These are phyloP conservation scores for Lactarius tabidus DNA, from an alignment of 768 basidiomycete genomes.

Conservation along the genomic window DNA sequence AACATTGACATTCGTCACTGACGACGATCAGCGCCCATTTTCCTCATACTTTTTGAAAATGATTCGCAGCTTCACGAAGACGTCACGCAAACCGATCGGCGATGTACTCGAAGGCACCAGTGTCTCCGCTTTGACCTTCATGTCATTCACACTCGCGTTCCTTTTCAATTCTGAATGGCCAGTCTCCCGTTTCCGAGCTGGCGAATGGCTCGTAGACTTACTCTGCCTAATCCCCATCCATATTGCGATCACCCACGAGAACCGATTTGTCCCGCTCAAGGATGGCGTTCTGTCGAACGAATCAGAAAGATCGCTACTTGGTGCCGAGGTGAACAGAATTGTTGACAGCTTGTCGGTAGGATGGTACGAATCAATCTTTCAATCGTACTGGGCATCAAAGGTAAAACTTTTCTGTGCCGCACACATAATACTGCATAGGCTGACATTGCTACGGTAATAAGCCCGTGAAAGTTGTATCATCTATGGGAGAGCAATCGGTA, in stretches of 20 bases:
- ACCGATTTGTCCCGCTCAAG: slow-evolving; percentile 58
- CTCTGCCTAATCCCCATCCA: slow-evolving; percentile 64
- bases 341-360: slow-evolving; percentile 54
- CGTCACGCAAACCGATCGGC: slow-evolving; percentile 50
- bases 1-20: slow-evolving; percentile 44
- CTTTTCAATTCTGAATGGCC: slow-evolving; percentile 16
- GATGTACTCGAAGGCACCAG: slow-evolving; percentile 39
- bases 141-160: slow-evolving; percentile 28
- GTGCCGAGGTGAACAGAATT: slow-evolving; percentile 56
- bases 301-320: slow-evolving; percentile 51
- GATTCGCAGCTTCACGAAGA: slow-evolving; percentile 44
- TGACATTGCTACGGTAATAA: slow-evolving; percentile 26
- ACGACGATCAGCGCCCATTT: slow-evolving; percentile 36
- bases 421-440: not conserved
- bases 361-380: slow-evolving; percentile 64
- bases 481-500: slow-evolving; percentile 67
- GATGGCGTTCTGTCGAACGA: slow-evolving; percentile 50
- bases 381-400: slow-evolving; percentile 59
- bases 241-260: slow-evolving; percentile 55
- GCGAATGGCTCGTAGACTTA: slow-evolving; percentile 61
- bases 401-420: slow-evolving; percentile 26
- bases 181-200: slow-evolving; percentile 42
- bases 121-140: slow-evolving; percentile 35
- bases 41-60: slow-evolving; percentile 43
- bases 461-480: slow-evolving; percentile 63